Conservation (phyloP, 805 yeast genomes). For the Spathaspora gorwiae region DNA sequence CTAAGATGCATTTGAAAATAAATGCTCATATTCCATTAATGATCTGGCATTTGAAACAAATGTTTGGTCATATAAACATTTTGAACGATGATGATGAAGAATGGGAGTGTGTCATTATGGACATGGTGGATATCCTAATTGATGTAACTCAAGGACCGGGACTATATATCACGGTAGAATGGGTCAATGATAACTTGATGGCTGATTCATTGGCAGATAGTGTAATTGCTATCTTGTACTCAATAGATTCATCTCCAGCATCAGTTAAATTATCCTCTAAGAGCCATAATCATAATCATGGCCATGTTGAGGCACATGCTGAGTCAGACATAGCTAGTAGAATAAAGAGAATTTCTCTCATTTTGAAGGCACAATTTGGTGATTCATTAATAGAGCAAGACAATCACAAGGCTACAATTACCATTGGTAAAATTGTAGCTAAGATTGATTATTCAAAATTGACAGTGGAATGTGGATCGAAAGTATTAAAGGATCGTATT, state of each 20-base stretch:
- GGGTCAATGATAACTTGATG: conserved; percentile 79
- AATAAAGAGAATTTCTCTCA: conserved; percentile 48
- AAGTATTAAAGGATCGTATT: conserved; percentile 75
- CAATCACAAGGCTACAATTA: conserved; percentile 52
- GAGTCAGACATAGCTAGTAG: conserved; percentile 26
- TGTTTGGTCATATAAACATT: conserved; percentile 84
- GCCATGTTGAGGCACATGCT: conserved; percentile 13
- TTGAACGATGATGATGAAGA: conserved; percentile 48
- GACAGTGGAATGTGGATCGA: conserved; percentile 65
- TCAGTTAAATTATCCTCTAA: conserved; percentile 82
- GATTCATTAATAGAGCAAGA: conserved; percentile 49
- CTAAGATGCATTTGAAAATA: conserved; percentile 72
- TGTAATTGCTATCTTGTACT: conserved; percentile 80
- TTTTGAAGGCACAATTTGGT: conserved; percentile 86
- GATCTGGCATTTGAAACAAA: conserved; percentile 86
- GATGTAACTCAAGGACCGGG: conserved; percentile 29
- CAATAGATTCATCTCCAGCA: conserved; percentile 93
- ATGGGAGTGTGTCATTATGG: conserved; percentile 45
- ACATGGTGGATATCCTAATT: conserved; percentile 39
- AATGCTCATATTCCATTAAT: conserved; percentile 78
- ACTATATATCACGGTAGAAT: conserved; percentile 63
- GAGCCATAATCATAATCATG: conserved; percentile 42
- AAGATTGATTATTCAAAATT: conserved; percentile 58
- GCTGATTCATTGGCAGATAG: conserved; percentile 95
- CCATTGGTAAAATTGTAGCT: conserved; percentile 75